These are phyloP conservation scores for Ophiostoma sp. DNA, from an alignment of 2,329 filamentous ascomycete species.

Conservation along the genomic window DNA sequence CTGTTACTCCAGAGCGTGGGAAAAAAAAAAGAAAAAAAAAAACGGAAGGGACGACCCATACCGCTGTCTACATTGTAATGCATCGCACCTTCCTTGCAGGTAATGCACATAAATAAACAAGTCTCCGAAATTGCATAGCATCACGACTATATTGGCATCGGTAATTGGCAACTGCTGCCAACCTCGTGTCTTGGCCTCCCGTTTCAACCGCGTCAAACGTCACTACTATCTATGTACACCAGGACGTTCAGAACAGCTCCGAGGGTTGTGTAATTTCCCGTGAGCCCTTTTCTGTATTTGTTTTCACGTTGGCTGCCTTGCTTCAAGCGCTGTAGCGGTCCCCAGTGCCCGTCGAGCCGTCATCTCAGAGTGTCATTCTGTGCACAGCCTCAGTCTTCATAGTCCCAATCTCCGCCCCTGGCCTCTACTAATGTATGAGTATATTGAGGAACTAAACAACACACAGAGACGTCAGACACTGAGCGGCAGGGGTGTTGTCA, in stretches of 20 bases:
- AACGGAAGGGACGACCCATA: too few species aligned
- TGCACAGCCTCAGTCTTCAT: conserved; percentile 18
- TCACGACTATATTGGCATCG: background rate
- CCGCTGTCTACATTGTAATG: background rate
- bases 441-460: background rate
- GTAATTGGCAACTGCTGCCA: background rate
- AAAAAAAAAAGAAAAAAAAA: too few species aligned
- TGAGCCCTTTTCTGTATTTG: too few species aligned
- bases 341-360: background rate
- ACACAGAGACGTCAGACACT: background rate
- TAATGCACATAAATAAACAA: background rate
- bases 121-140: conserved; percentile 5
- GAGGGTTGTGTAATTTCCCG: background rate
- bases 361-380: background rate
- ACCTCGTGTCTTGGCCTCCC: conserved; percentile 3
- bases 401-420: background rate
- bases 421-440: too few species aligned
- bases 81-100: background rate
- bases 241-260: too few species aligned
- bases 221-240: too few species aligned
- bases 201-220: too few species aligned
- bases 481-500: background rate
- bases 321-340: background rate
- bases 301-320: background rate
- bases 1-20: background rate